Conservation (phyloP, 2,329 filamentous ascomycete genomes). For the Neurospora sp. region DNA sequence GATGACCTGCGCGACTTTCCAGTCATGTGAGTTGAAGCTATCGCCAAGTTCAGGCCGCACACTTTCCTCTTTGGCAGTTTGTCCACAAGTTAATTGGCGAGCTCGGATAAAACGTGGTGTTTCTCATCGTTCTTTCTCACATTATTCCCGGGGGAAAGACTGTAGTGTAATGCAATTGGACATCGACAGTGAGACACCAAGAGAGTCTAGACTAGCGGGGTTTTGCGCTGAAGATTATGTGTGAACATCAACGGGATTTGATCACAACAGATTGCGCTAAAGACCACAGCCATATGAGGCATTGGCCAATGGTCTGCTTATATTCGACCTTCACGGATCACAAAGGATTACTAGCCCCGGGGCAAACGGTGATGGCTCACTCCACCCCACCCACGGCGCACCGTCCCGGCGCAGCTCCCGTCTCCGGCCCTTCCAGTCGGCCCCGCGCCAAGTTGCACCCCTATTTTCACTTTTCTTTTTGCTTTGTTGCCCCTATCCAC, state of each 20-base stretch:
- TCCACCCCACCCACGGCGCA: not conserved
- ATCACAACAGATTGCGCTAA: not conserved
- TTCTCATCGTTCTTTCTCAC: not conserved
- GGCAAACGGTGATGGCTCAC: not conserved
- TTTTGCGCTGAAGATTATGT: not conserved
- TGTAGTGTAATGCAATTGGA: not conserved
- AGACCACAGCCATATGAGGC: not conserved
- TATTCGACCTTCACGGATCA: not conserved
- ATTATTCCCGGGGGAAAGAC: not conserved
- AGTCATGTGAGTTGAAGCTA: slow-evolving; percentile 1
- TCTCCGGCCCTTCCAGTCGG: not conserved
- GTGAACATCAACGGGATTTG: not conserved
- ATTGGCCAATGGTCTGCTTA: not conserved
- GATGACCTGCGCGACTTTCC: not conserved
- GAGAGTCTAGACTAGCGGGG: not conserved
- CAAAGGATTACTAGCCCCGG: not conserved
- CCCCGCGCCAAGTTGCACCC: not conserved
- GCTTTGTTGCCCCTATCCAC: not conserved
- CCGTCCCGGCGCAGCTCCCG: not conserved
- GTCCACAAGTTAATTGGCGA: not conserved
- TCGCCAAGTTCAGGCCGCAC: not conserved
- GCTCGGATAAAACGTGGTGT: not conserved
- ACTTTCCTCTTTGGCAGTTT: not conserved
- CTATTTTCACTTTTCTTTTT: not conserved
- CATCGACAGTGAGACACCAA: not conserved